A percentile compares a stretch with the other conserved stretches of the same genome.
These are phyloP conservation scores for Apiospora arundinis DNA, from an alignment of 2,329 filamentous ascomycete genomes.

Conservation along the genomic window DNA sequence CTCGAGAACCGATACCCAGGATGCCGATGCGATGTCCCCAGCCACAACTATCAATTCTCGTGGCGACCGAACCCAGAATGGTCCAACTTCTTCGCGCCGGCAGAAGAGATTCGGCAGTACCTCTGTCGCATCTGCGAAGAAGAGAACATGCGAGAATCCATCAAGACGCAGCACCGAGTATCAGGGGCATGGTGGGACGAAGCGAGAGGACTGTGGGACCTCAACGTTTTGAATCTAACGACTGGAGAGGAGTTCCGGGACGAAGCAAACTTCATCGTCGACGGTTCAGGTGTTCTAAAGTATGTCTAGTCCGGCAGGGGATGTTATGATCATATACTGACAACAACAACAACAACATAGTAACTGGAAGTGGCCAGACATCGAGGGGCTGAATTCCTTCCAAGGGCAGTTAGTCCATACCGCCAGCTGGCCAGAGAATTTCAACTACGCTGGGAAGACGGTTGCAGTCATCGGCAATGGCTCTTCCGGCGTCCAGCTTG, in stretches of 20 bases:
- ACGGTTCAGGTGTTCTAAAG: constrained; percentile 61
- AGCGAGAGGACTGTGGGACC: constrained; percentile 47
- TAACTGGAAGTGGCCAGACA: constrained; percentile 60
- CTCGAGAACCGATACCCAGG: constrained; percentile 65
- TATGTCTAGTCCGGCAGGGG: constrained; percentile 30
- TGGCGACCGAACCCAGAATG: constrained; percentile 66
- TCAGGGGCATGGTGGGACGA: constrained; percentile 53
- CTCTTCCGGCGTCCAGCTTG: constrained; percentile 59
- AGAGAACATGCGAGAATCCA: constrained; percentile 50
- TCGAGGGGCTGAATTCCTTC: constrained; percentile 53
- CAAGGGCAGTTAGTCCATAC: constrained; percentile 58
- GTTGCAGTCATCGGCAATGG: constrained; percentile 65
- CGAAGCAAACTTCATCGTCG: constrained; percentile 54
- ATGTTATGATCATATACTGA: constrained; percentile 21
- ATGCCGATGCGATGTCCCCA: constrained; percentile 62
- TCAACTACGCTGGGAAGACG: constrained; percentile 56
- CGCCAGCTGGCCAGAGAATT: constrained; percentile 57
- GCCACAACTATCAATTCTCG: constrained; percentile 68
- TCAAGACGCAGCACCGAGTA: constrained; percentile 52
- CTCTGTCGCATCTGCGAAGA: constrained; percentile 55
- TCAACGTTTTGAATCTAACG: constrained; percentile 47
- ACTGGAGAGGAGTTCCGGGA: constrained; percentile 50
- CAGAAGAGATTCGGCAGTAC: constrained; percentile 62
- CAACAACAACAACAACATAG: constrained; percentile 40
- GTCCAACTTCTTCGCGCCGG: constrained; percentile 62